Evolutionary conservation across 2,329 filamentous ascomycete genomes (phyloP).

Genomic region (Trichophyton benhamiae): DNA sequence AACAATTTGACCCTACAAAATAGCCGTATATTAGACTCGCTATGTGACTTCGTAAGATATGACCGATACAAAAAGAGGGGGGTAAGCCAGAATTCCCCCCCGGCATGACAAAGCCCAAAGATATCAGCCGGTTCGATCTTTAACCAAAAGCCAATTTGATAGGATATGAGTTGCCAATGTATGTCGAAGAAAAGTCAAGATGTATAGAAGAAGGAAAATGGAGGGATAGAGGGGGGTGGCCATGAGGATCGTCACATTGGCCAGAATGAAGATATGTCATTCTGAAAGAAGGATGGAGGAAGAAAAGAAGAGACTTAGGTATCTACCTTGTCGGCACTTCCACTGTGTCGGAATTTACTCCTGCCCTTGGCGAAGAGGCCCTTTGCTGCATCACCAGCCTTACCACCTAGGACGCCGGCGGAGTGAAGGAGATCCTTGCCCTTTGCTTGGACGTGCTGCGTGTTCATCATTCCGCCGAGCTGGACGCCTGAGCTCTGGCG

Average conservation of each 20-base stretch:
- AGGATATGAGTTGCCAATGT: background rate
- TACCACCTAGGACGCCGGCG: conserved; percentile 58
- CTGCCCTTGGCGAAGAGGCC: conserved; percentile 83
- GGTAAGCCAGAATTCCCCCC: background rate
- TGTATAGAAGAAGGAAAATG: background rate
- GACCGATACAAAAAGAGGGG: background rate
- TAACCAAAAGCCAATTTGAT: background rate
- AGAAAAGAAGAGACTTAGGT: conserved; percentile 41
- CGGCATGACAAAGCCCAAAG: background rate
- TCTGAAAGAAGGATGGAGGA: too few species aligned
- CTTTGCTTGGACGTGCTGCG: conserved; percentile 61
- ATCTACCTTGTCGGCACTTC: conserved; percentile 72
- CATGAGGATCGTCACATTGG: background rate
- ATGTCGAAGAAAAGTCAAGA: background rate
- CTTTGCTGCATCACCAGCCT: conserved; percentile 70
- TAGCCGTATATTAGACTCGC: conserved; percentile 6
- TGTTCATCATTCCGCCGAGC: conserved; percentile 34
- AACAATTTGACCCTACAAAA: conserved; percentile 6
- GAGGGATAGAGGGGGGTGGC: background rate
- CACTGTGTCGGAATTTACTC: conserved; percentile 60
- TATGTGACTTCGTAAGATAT: conserved; percentile 2
- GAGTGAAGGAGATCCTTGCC: conserved; percentile 81
- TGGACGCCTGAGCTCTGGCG: conserved; percentile 27
- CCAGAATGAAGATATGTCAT: background rate
- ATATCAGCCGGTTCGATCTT: background rate